phyloP scores from a whole-genome alignment of 257 asterid genomes.

The Gardenia jasminoides region DNA sequence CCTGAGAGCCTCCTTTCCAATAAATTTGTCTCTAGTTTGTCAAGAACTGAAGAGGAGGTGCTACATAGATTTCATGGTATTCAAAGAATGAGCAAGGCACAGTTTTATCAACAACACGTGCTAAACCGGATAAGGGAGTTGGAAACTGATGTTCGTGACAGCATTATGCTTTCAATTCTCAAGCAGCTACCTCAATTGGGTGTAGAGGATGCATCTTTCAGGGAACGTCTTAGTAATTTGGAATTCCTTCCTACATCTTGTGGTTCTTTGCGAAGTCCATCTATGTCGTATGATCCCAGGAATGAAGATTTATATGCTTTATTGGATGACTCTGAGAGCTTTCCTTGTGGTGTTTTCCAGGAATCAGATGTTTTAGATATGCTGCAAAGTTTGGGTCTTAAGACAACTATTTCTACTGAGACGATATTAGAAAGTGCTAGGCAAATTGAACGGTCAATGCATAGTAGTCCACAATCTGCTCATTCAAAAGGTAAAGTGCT shows the following conservation, averaged over 20 bases:
- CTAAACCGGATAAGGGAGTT: conserved; percentile 50
- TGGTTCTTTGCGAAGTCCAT: conserved; percentile 69
- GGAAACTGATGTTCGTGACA: conserved; percentile 62
- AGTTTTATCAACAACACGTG: conserved; percentile 62
- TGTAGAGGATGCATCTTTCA: conserved; percentile 64
- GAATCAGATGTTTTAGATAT: conserved; percentile 71
- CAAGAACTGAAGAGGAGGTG: conserved; percentile 74
- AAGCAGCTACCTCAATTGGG: conserved; percentile 84
- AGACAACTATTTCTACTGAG: conserved; percentile 73
- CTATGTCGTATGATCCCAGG: conserved; percentile 77
- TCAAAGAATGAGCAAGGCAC: conserved; percentile 74
- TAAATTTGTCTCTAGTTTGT: conserved; percentile 55
- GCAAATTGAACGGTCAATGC: conserved; percentile 66
- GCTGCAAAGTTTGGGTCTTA: conserved; percentile 90
- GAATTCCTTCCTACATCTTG: conserved; percentile 68
- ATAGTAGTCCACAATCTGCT: conserved; percentile 57
- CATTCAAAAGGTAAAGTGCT: conserved; percentile 76
- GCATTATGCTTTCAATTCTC: conserved; percentile 72
- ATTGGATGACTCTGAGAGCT: conserved; percentile 78
- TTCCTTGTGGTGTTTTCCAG: conserved; percentile 65
- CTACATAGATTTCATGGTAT: conserved; percentile 66
- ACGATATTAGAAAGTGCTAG: conserved; percentile 83
- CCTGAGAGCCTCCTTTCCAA: conserved; percentile 59
- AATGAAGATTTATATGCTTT: conserved; percentile 83
- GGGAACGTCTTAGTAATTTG: conserved; percentile 58